Evolutionary conservation across 1,284 basidiomycete species (phyloP).

Genomic region (Salmacisia buchloeana): DNA sequence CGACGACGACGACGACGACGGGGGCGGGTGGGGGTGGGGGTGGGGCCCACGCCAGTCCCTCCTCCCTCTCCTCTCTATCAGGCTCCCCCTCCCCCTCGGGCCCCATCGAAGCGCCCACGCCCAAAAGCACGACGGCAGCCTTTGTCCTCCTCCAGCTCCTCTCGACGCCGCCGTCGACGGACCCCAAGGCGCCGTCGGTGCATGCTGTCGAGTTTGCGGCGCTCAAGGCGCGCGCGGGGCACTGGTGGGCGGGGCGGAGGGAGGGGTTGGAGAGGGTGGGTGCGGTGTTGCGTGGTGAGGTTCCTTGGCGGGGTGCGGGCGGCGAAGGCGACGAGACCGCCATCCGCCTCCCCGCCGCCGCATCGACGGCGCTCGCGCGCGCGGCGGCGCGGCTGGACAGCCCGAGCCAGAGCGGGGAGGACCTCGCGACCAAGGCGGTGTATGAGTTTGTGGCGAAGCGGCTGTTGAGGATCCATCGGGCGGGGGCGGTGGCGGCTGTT

Average conservation of each 20-base stretch:
- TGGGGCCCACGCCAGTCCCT: too few relatives aligned
- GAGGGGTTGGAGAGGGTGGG: constrained; percentile 6
- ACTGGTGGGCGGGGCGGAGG: constrained; percentile 34
- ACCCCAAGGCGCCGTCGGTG: constrained; percentile 15
- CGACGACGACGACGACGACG: not conserved
- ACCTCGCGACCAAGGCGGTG: constrained; percentile 39
- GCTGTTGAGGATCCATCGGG: constrained; percentile 26
- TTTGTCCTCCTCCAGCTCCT: constrained; percentile 39
- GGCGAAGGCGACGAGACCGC: not conserved
- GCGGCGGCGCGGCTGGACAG: constrained; percentile 16
- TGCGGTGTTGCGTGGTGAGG: not conserved
- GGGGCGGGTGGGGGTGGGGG: too few relatives aligned
- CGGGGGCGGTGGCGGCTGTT: constrained; percentile 2
- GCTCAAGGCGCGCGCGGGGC: constrained; percentile 29
- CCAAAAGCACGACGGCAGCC: constrained; percentile 31
- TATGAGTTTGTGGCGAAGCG: constrained; percentile 46
- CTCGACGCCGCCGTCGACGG: not conserved
- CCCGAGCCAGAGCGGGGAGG: constrained; percentile 18
- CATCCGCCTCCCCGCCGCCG: too few relatives aligned
- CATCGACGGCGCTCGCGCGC: not conserved
- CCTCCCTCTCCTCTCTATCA: too few relatives aligned
- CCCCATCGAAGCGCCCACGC: constrained; percentile 20
- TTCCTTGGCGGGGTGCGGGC: constrained; percentile 10
- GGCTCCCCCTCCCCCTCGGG: constrained; percentile 8
- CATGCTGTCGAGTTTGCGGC: constrained; percentile 33